These are phyloP conservation scores for Phytomonas serpens DNA, from an alignment of 208 protist species.

Conservation along the genomic window DNA sequence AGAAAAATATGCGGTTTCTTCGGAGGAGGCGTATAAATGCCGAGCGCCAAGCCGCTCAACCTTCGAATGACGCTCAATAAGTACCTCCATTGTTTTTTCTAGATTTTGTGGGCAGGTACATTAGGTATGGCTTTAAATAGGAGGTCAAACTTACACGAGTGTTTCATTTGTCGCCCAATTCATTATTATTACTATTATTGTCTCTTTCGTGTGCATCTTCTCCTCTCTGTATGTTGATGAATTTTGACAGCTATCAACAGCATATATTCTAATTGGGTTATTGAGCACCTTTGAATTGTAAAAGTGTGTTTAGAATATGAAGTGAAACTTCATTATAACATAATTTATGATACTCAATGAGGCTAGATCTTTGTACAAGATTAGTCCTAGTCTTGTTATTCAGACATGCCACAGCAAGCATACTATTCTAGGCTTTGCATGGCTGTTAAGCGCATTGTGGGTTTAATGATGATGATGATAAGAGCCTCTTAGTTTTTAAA, in stretches of 20 bases:
- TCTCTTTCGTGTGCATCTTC: background rate
- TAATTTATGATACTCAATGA: background rate
- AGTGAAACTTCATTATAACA: background rate
- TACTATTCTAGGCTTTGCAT: background rate
- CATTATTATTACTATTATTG: background rate
- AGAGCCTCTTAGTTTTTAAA: background rate
- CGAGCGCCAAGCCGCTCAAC: background rate
- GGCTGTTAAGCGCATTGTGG: background rate
- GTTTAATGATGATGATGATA: background rate
- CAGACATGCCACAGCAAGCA: background rate
- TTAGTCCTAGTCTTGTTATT: background rate
- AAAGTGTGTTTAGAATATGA: background rate
- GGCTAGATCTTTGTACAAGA: background rate
- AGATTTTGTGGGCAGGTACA: background rate
- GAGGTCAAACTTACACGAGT: background rate
- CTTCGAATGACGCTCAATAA: background rate
- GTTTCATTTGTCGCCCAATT: background rate
- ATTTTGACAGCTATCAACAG: background rate
- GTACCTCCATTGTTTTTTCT: background rate
- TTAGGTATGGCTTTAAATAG: background rate
- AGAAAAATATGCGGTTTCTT: conserved; percentile 1
- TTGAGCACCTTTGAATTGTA: background rate
- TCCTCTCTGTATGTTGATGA: background rate
- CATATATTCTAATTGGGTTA: background rate
- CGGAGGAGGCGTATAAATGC: background rate